A percentile compares a stretch with the other conserved stretches of the same genome.
These are phyloP conservation scores for Asterella californica DNA, from an alignment of 225 moss, liverwort and hornwort genomes.

Conservation along the genomic window DNA sequence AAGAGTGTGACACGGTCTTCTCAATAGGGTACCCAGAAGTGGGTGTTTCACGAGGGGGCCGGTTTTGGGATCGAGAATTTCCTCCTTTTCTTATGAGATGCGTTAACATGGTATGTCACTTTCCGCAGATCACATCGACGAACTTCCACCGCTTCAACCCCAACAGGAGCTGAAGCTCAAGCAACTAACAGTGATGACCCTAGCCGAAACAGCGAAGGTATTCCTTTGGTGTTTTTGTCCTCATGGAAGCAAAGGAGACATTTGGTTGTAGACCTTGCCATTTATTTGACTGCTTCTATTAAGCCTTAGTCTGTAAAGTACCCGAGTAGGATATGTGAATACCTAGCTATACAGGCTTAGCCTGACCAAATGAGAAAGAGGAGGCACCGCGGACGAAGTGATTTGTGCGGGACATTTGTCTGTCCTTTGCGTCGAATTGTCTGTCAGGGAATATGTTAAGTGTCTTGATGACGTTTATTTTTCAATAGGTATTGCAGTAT, in stretches of 20 bases:
- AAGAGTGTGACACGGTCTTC: neutral
- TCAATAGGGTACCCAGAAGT: neutral
- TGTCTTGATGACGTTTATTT: neutral
- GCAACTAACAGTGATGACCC: conserved; percentile 88
- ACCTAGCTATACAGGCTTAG: neutral
- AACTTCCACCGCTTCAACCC: conserved; percentile 67
- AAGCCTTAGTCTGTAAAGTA: neutral
- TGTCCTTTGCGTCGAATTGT: neutral
- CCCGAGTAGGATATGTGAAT: neutral
- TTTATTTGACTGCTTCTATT: neutral
- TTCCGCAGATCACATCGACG: conserved; percentile 59
- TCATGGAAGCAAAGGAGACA: neutral
- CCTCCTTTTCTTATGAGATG: neutral
- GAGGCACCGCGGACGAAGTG: neutral
- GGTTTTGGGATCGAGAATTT: neutral
- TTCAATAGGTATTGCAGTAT: conserved; percentile 75
- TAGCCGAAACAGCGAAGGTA: conserved; percentile 88
- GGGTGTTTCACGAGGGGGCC: neutral
- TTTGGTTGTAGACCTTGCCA: neutral
- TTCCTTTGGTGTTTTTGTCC: neutral
- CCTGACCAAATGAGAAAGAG: neutral
- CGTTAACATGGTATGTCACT: neutral
- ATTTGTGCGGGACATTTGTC: neutral
- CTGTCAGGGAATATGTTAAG: neutral
- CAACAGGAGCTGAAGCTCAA: conserved; percentile 87